These are phyloP conservation scores for Ganoderma lingzhi DNA, from an alignment of 1,284 basidiomycete genomes.

Conservation along the genomic window DNA sequence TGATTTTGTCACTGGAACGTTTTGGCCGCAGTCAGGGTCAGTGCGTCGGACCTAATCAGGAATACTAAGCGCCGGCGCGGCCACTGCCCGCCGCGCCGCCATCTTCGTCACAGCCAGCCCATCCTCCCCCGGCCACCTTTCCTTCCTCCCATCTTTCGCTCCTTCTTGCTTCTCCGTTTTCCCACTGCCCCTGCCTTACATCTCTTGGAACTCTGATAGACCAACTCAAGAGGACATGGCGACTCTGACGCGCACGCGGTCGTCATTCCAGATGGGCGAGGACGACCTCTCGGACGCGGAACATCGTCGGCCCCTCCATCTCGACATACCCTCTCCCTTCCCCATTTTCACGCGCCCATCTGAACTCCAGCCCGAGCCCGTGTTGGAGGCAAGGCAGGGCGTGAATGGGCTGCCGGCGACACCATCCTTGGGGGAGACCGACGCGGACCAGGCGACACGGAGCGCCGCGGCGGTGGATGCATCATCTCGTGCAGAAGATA, in stretches of 20 bases:
- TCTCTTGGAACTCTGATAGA: no score
- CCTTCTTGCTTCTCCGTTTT: not conserved
- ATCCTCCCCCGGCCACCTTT: not conserved
- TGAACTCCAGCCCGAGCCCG: conserved; percentile 2
- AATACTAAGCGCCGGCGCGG: not conserved
- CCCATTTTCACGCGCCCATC: conserved; percentile 31
- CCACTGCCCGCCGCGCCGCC: not conserved
- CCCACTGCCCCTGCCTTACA: not conserved
- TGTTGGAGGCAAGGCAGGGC: not conserved
- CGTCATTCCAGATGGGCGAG: conserved; percentile 18
- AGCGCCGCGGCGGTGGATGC: not conserved
- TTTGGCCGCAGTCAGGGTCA: not conserved
- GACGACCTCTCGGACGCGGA: conserved; percentile 6
- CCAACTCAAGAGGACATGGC: conserved; percentile 30
- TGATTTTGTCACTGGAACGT: conserved; percentile 1
- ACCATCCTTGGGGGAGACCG: not conserved
- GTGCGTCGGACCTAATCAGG: not conserved
- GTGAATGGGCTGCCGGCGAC: not conserved
- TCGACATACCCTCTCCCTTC: conserved; percentile 47
- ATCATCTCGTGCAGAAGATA: not conserved
- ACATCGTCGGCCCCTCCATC: conserved; percentile 27
- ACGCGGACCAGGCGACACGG: not conserved
- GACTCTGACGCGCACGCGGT: conserved; percentile 34
- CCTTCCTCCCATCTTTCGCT: not conserved
- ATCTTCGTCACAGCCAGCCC: not conserved